These are phyloP conservation scores for Aaosphaeria arxii DNA, from an alignment of 2,329 filamentous ascomycete species.

Conservation along the genomic window DNA sequence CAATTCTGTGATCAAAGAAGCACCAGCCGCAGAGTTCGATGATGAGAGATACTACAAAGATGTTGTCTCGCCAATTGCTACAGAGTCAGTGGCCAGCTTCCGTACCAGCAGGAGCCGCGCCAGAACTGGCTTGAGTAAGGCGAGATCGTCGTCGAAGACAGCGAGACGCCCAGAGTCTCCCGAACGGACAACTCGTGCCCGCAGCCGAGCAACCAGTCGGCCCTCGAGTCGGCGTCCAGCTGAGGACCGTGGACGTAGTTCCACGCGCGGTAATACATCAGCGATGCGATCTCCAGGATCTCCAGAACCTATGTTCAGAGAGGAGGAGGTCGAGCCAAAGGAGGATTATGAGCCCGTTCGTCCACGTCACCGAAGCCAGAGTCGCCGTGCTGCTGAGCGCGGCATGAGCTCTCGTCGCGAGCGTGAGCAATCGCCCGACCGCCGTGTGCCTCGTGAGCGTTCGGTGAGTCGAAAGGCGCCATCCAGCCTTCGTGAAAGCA, in stretches of 20 bases:
- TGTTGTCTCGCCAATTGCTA: conserved; percentile 32
- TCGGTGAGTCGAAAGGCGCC: conserved; percentile 33
- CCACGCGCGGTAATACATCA: conserved; percentile 47
- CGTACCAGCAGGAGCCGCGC: conserved; percentile 33
- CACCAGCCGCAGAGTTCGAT: conserved; percentile 46
- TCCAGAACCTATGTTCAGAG: conserved; percentile 69
- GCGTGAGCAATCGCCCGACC: conserved; percentile 49
- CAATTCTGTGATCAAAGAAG: conserved; percentile 46
- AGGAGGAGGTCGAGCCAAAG: conserved; percentile 50
- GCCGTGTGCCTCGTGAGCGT: conserved; percentile 30
- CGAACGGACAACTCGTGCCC: conserved; percentile 20
- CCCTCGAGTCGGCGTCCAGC: conserved; percentile 33
- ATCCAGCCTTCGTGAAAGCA: conserved; percentile 26
- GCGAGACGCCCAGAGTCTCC: conserved; percentile 34
- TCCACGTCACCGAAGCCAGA: conserved; percentile 51
- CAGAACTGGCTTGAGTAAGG: conserved; percentile 28
- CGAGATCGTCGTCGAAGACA: conserved; percentile 35
- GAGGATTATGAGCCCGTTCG: conserved; percentile 62
- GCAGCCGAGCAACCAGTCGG: conserved; percentile 31
- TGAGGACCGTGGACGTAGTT: conserved; percentile 33
- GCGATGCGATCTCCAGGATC: conserved; percentile 71
- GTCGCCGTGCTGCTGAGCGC: conserved; percentile 46
- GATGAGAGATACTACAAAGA: conserved; percentile 47
- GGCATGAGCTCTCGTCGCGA: conserved; percentile 41
- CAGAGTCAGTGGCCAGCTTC: conserved; percentile 35